Evolutionary conservation across 2,329 filamentous ascomycete genomes (phyloP).

Genomic region (Fusarium sp.): DNA sequence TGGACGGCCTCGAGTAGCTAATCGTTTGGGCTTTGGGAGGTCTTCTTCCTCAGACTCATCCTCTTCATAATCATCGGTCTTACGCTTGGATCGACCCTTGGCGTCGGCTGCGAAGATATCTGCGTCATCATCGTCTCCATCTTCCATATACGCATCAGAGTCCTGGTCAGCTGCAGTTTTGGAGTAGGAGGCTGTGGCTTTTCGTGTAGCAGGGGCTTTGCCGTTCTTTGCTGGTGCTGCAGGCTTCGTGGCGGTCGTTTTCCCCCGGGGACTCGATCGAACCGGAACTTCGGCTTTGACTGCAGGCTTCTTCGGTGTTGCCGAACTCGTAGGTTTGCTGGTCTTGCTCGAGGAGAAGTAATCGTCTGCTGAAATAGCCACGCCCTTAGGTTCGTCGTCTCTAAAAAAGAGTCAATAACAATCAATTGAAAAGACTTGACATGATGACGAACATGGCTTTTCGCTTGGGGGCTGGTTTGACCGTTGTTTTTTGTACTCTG

Average conservation of each 20-base stretch:
- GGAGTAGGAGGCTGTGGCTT: conserved; percentile 56
- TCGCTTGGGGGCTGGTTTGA: conserved; percentile 65
- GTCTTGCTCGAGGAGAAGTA: conserved; percentile 67
- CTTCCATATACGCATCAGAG: conserved; percentile 72
- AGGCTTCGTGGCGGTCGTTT: conserved; percentile 54
- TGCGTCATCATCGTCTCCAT: conserved; percentile 77
- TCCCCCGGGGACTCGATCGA: conserved; percentile 67
- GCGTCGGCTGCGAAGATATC: conserved; percentile 86
- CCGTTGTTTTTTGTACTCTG: conserved; percentile 64
- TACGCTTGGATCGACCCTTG: conserved; percentile 74
- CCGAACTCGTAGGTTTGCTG: conserved; percentile 55
- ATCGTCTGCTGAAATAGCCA: conserved; percentile 67
- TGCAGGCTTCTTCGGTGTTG: conserved; percentile 58
- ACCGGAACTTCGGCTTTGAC: conserved; percentile 60
- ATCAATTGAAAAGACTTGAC: neutral
- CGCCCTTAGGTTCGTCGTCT: conserved; percentile 61
- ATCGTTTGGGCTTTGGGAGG: conserved; percentile 70
- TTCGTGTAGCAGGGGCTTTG: conserved; percentile 56
- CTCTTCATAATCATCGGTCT: conserved; percentile 80
- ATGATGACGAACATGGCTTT: conserved; percentile 64
- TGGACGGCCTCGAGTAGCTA: conserved; percentile 59
- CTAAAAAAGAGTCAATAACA: conserved; percentile 46
- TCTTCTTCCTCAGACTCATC: conserved; percentile 80
- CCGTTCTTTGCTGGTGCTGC: conserved; percentile 50
- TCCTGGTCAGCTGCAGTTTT: conserved; percentile 63